Conservation (phyloP, 768 basidiomycete genomes). For the Xerocomellus intermedius region DNA sequence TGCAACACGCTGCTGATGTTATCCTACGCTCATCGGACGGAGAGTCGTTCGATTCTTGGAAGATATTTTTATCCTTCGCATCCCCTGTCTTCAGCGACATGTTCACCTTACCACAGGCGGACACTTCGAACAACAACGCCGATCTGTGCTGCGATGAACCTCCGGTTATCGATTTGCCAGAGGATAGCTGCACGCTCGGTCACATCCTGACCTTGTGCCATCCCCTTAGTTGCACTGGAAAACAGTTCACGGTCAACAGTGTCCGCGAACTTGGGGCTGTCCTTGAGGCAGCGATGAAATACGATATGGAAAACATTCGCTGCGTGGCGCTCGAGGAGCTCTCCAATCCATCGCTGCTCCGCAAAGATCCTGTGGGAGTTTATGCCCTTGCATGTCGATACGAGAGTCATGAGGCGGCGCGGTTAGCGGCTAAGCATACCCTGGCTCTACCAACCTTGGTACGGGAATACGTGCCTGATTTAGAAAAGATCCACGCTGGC, state of each 20-base stretch:
- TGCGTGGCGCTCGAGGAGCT: constrained; percentile 3
- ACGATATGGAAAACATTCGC: constrained; percentile 13
- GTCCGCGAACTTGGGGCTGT: constrained; percentile 3
- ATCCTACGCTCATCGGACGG: constrained; percentile 16
- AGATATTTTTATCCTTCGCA: constrained; percentile 1
- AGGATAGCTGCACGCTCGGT: constrained; percentile 7
- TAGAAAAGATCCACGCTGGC: constrained; percentile 12
- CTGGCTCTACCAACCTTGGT: constrained; percentile 3
- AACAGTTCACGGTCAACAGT: background rate
- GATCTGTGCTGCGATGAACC: background rate
- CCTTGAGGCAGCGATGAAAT: constrained; percentile 13
- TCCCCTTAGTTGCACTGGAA: background rate
- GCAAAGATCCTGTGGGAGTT: background rate
- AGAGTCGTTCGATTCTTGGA: constrained; percentile 6
- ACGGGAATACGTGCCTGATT: constrained; percentile 1
- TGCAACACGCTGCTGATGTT: constrained; percentile 14
- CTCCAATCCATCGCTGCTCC: background rate
- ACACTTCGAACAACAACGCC: background rate
- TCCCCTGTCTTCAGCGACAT: constrained; percentile 16
- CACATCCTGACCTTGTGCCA: constrained; percentile 11
- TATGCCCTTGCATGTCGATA: constrained; percentile 16
- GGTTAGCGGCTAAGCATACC: constrained; percentile 9
- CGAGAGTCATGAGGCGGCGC: background rate
- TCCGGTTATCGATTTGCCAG: constrained; percentile 10
- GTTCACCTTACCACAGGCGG: constrained; percentile 13